Percentiles rank a stretch among this genome's conserved stretches.
phyloP scores from a whole-genome alignment of 257 asterid species.

The Solanum lycopersicoides region DNA sequence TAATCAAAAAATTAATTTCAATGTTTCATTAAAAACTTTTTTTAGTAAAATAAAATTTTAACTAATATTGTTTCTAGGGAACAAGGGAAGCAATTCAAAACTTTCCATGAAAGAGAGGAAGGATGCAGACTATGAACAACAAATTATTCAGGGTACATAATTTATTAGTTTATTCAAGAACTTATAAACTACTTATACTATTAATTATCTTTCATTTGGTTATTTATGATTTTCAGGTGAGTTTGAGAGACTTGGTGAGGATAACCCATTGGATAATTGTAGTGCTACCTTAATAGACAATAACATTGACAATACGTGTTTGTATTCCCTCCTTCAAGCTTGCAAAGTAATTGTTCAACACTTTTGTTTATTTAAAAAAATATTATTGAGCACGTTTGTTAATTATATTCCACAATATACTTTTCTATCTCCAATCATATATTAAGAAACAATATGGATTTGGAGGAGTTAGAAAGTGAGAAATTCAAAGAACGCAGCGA shows the following conservation, averaged over 20 bases:
- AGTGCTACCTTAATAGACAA: not conserved
- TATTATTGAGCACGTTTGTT: not conserved
- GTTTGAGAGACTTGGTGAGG: not conserved
- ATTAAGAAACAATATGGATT: not conserved
- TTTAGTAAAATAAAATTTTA: not conserved
- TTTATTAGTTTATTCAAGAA: not conserved
- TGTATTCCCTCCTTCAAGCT: not conserved
- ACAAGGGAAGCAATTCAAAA: not conserved
- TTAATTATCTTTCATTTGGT: not conserved
- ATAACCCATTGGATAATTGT: not conserved
- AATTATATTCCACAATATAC: not conserved
- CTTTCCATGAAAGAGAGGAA: not conserved
- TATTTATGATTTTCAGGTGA: not conserved
- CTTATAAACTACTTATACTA: not conserved
- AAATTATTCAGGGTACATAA: not conserved
- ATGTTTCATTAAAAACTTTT: not conserved
- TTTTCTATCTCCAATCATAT: not conserved
- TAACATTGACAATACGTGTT: not conserved
- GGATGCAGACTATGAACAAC: not conserved
- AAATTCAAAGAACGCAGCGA: not conserved
- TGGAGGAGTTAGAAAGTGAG: not conserved
- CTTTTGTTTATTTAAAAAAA: not conserved
- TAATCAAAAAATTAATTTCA: too few species aligned
- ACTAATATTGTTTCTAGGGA: not conserved
- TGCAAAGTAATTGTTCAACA: not conserved